Evolutionary conservation across 352 stramenopile species (phyloP).

Genomic region (Globisporangium yorkense): DNA sequence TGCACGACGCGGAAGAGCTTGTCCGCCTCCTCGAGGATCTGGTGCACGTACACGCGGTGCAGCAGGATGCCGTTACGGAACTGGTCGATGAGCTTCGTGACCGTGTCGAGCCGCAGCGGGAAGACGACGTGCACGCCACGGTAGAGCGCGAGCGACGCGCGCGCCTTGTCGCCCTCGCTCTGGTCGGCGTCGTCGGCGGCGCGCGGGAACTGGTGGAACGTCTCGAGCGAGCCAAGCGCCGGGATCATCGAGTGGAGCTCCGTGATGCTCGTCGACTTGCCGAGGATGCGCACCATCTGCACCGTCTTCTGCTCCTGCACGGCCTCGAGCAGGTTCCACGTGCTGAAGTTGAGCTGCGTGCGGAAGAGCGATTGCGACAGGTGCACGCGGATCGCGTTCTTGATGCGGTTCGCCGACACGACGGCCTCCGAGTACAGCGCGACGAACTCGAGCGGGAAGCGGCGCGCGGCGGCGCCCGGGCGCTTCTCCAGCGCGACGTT

Average conservation of each 20-base stretch:
- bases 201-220: conserved; percentile 34
- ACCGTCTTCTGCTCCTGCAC: conserved; percentile 80
- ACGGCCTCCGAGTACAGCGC: conserved; percentile 77
- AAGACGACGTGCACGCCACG: conserved; percentile 69
- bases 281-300: conserved; percentile 82
- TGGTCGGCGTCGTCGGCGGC: conserved; percentile 19
- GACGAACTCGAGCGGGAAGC: conserved; percentile 61
- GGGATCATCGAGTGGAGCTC: conserved; percentile 78
- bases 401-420: conserved; percentile 77
- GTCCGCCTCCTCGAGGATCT: conserved; percentile 65
- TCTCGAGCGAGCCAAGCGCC: conserved; percentile 64
- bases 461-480: conserved; percentile 16
- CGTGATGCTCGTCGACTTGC: conserved; percentile 77
- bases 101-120: conserved; percentile 65
- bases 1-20: conserved; percentile 45
- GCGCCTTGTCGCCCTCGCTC: conserved; percentile 53
- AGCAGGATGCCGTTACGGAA: conserved; percentile 81
- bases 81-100: conserved; percentile 78
- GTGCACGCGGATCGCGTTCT: conserved; percentile 64
- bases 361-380: conserved; percentile 72
- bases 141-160: conserved; percentile 61
- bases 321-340: conserved; percentile 77
- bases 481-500: conserved; percentile 49
- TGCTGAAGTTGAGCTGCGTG: conserved; percentile 82
- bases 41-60: conserved; percentile 69